phyloP scores from a whole-genome alignment of 164 flowering plant species.

The Santalum album region DNA sequence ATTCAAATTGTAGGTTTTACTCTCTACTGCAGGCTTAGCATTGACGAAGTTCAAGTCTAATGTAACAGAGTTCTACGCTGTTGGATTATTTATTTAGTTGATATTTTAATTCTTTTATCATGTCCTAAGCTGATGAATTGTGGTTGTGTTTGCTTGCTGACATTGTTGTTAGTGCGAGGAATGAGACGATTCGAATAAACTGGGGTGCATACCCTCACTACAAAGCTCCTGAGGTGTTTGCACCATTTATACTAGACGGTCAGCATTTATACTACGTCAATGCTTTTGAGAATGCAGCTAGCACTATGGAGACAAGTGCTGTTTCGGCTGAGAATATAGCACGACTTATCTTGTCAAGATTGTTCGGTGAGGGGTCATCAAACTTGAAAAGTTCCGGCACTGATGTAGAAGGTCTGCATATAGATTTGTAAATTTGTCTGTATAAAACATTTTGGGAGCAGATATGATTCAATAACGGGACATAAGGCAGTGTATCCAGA shows the following conservation, averaged over 20 bases:
- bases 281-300: slow-evolving; percentile 94
- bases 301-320: slow-evolving; percentile 93
- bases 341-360: slow-evolving; percentile 70
- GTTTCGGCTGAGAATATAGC: slow-evolving; percentile 93
- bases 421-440: slow-evolving; percentile 33
- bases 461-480: too few relatives aligned
- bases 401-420: slow-evolving; percentile 19
- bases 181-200: slow-evolving; percentile 57
- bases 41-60: too few relatives aligned
- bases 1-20: too few relatives aligned
- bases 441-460: too few relatives aligned
- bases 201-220: slow-evolving; percentile 95
- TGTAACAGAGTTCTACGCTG: too few relatives aligned
- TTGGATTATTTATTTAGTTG: too few relatives aligned
- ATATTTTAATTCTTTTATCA: too few relatives aligned
- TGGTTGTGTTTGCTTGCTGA: slow-evolving; percentile 8
- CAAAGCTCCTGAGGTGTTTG: slow-evolving; percentile 74
- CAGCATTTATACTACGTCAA: slow-evolving; percentile 76
- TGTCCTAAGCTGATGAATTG: too few relatives aligned
- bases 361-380: slow-evolving; percentile 18
- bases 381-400: slow-evolving; percentile 18
- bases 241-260: slow-evolving; percentile 75
- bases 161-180: slow-evolving; percentile 39
- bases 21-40: too few relatives aligned
- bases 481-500: too few relatives aligned